Conservation (phyloP, 148 eudicot genomes). For the Camellia japonica region DNA sequence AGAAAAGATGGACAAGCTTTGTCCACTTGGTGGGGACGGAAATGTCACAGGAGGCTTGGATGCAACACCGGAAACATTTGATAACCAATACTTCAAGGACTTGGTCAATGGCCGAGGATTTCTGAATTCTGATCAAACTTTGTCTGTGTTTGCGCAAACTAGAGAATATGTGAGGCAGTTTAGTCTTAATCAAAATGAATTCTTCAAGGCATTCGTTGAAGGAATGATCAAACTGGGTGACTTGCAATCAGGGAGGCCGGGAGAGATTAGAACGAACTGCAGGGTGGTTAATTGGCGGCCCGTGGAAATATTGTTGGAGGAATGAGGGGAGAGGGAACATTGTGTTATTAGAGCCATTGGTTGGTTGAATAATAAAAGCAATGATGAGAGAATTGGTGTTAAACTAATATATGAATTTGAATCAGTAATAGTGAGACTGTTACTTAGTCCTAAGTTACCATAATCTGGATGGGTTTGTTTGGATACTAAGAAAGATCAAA, state of each 20-base stretch:
- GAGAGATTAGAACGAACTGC: constrained; percentile 75
- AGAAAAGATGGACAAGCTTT: constrained; percentile 52
- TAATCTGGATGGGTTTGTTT: neutral
- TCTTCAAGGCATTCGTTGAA: constrained; percentile 62
- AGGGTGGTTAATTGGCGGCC: constrained; percentile 38
- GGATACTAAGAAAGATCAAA: neutral
- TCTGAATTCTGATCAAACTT: constrained; percentile 75
- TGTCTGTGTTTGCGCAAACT: constrained; percentile 40
- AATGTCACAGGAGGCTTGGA: constrained; percentile 76
- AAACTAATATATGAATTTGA: neutral
- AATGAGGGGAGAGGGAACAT: neutral
- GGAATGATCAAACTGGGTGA: constrained; percentile 93
- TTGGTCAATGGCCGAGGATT: constrained; percentile 71
- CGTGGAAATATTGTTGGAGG: constrained; percentile 15
- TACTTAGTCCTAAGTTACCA: neutral
- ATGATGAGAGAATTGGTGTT: neutral
- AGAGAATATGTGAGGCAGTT: constrained; percentile 53
- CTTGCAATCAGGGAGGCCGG: constrained; percentile 59
- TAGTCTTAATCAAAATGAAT: constrained; percentile 46
- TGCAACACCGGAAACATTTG: constrained; percentile 62
- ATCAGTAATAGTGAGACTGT: neutral
- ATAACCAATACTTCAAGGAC: constrained; percentile 85
- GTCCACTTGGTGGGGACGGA: constrained; percentile 63
- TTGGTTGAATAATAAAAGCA: neutral
- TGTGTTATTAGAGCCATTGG: neutral